Evolutionary conservation across 306 rosid genomes (phyloP), one percentile per base, ranked within the genome.

Genomic region (Arachis stenosperma): DNA sequence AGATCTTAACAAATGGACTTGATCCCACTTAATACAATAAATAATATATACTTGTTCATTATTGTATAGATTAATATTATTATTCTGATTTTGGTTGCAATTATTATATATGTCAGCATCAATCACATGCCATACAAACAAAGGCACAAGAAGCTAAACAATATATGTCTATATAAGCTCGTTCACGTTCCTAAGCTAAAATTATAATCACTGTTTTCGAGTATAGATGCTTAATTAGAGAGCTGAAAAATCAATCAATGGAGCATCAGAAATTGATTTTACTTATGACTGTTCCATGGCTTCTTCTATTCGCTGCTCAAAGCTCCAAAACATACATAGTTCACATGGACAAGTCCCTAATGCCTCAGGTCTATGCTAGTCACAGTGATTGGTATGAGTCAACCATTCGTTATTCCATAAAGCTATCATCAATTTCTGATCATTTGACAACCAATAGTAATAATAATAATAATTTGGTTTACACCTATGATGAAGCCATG

Each of bases 281-380:
- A 0, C 60, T 80, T 9, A 57, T 80, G 10, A 72, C 54, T 6
- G 44, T 51, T 63, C 8, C 29, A 47, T 79, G 63, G 54, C 59
- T 72, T 43, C 62, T 33, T 48, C 61, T 56, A 67, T 55, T 37
- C 60, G 61, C 41, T 0, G 82, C 58, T 53, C 69, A 79, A 44
- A 83, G 27, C 30, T 14, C 65, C 46, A 50, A 8, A 48, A 60
- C 84, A 14, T 84, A 80, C 27, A 77, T 84, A 50, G 78, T 84
- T 39, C 87, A 84, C 42, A 73, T 84, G 82, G 82, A 73, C 76
- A 80, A 79, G 56, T 77, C 80, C 65, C 42, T 56, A 30, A 77
- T 80, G 87, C 84, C 84, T 29, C 55, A 73, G 8, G 78, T 71
- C 6, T 84, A 69, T 58, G 44, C 79, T 7, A 74, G 60, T 59